Base-by-base conservation (phyloP, 2,329 filamentous ascomycete species). In the Decorospora gaudefroyi region DNA sequence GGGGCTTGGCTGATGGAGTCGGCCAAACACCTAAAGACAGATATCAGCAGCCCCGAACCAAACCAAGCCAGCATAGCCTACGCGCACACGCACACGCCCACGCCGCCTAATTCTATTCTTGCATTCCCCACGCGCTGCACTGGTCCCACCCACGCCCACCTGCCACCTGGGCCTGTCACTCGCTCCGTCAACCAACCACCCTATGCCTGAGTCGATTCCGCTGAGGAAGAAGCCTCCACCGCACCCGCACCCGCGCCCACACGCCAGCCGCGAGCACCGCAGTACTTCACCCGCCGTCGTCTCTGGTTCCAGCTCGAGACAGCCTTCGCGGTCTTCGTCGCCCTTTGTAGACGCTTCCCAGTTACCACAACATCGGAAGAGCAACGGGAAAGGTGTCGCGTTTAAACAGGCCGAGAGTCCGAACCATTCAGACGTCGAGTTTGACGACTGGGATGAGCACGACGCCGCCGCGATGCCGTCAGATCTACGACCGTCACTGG, bases 391-490 rank as follows among this genome's bases (percentile, higher is more conserved):
- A 21, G 32, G 26, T 28, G 37, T 39, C 2, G 40, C 42, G 6
- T 53, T 49, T 26, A 46, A 49, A 29, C 56, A 64, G 40, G 52
- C 57, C 15, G 51, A 53, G 10, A 57, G 46, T 40, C 56, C 53
- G 9, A 34, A 29, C 38, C 49, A 37, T 32, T 65, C 55, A 12
- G 65, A 72, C 57, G 58, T 69, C 61, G 70, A 70, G 18, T 75
- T 74, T 49, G 72, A 74, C 54, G 67, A 71, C 46, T 75, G 72
- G 74, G 72, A 73, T 68, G 71, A 74, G 51, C 68, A 69, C 62
- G 67, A 70, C 52, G 57, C 58, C 42, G 65, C 65, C 46, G n/a
- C n/a, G n/a, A 78, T 78, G 76, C 76, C 76, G 33, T 77, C 75
- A 2, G 74, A 78, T 53, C 67, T 80, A 53, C 67, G 76, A 40